Conservation (phyloP, 306 rosid genomes). For the Chamaecrista fasciculata region DNA sequence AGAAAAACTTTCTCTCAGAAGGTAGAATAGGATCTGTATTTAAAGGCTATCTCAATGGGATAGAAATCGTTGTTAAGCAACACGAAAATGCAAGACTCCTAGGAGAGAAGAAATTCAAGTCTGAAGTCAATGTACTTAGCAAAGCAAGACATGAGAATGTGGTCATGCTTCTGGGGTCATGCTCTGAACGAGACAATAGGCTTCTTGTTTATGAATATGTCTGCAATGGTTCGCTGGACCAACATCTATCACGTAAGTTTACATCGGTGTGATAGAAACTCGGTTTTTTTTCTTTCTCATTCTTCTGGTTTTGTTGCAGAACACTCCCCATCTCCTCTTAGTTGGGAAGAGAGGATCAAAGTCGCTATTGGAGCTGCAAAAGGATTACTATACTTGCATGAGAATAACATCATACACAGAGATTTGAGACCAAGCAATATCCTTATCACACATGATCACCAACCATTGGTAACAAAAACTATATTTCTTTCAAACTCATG, state of each 20-base stretch:
- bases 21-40: conserved; percentile 80
- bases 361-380: conserved; percentile 69
- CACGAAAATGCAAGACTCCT: conserved; percentile 50
- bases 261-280: too few relatives aligned
- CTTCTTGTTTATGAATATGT: conserved; percentile 78
- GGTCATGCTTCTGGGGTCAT: conserved; percentile 68
- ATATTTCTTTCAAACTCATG: too few relatives aligned
- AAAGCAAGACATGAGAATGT: conserved; percentile 74
- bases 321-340: too few relatives aligned
- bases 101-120: conserved; percentile 65
- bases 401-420: conserved; percentile 68
- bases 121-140: conserved; percentile 66
- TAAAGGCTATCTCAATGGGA: conserved; percentile 46
- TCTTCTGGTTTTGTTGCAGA: too few relatives aligned
- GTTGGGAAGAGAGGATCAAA: conserved; percentile 64
- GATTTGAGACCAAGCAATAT: conserved; percentile 82
- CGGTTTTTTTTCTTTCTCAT: too few relatives aligned
- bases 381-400: conserved; percentile 63
- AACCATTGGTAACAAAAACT: conserved; percentile 63
- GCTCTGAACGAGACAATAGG: conserved; percentile 59
- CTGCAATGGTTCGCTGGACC: conserved; percentile 74
- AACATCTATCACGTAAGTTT: conserved; percentile 66
- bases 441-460: conserved; percentile 68
- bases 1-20: conserved; percentile 55
- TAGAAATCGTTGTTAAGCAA: conserved; percentile 68